Conservation (phyloP, 345 rosid species). For the Psidium guajava region DNA sequence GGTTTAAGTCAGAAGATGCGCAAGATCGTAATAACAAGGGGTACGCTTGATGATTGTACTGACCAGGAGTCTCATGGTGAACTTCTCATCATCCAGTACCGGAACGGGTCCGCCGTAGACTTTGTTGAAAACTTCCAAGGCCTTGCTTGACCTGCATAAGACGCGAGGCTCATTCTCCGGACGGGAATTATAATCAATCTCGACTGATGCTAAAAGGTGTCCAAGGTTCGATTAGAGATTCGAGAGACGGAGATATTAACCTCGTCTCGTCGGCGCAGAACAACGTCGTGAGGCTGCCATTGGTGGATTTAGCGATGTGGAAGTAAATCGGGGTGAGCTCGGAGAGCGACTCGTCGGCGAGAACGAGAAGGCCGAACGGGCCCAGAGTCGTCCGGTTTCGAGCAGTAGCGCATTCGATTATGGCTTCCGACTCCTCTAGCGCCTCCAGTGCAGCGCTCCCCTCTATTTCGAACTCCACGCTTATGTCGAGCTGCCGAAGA, state of each 20-base stretch:
- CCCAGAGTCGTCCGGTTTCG: slow-evolving; percentile 48
- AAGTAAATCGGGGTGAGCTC: slow-evolving; percentile 76
- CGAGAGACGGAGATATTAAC: slow-evolving; percentile 14
- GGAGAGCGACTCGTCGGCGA: slow-evolving; percentile 54
- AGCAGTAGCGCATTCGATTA: slow-evolving; percentile 19
- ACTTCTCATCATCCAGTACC: slow-evolving; percentile 56
- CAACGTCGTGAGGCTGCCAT: slow-evolving; percentile 24
- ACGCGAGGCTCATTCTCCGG: not conserved
- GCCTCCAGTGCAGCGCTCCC: not conserved
- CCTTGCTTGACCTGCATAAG: slow-evolving; percentile 53
- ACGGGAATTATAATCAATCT: not conserved
- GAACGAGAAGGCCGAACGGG: slow-evolving; percentile 67
- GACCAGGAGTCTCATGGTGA: slow-evolving; percentile 66
- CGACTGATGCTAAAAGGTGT: not conserved
- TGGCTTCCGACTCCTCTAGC: not conserved
- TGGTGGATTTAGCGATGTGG: slow-evolving; percentile 23
- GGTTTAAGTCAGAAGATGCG: not conserved
- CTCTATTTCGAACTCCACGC: slow-evolving; percentile 36
- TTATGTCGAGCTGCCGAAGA: slow-evolving; percentile 39
- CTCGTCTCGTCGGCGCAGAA: slow-evolving; percentile 78
- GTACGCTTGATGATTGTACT: not conserved
- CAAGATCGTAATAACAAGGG: not conserved
- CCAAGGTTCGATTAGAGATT: not conserved
- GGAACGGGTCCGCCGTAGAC: slow-evolving; percentile 63
- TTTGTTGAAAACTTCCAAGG: slow-evolving; percentile 43